phyloP scores from a whole-genome alignment of 352 stramenopile species.

The Plasmopara halstedii region DNA sequence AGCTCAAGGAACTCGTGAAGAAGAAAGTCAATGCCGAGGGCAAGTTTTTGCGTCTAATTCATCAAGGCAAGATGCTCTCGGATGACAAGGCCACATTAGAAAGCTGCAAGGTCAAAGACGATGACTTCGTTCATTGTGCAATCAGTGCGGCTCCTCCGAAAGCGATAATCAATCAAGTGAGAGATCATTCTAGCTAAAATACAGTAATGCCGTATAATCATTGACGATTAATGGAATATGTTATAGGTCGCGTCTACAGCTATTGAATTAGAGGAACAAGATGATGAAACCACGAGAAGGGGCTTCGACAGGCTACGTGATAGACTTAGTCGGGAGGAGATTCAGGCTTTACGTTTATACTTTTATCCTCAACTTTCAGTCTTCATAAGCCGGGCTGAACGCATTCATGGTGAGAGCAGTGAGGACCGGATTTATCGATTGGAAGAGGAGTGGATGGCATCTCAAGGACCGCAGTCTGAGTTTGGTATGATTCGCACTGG shows the following conservation, averaged over 20 bases:
- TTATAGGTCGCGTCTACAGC: conserved; percentile 23
- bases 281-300: conserved; percentile 46
- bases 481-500: conserved; percentile 43
- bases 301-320: conserved; percentile 78
- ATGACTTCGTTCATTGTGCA: conserved; percentile 84
- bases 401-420: conserved; percentile 61
- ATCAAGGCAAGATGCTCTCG: conserved; percentile 85
- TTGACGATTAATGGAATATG: too few species aligned
- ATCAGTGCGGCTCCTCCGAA: conserved; percentile 77
- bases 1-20: conserved; percentile 76
- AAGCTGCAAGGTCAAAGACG: conserved; percentile 67
- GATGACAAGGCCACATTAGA: conserved; percentile 70
- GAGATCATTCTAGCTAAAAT: too few species aligned
- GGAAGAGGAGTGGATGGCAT: conserved; percentile 85
- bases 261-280: conserved; percentile 45
- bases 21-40: conserved; percentile 62
- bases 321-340: conserved; percentile 76
- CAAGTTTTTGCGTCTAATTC: conserved; percentile 82
- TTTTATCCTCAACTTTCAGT: conserved; percentile 83
- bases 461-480: conserved; percentile 80
- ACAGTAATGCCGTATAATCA: too few species aligned
- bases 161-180: conserved; percentile 65
- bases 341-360: conserved; percentile 76
- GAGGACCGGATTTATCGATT: conserved; percentile 85
- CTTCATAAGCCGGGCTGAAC: conserved; percentile 77